phyloP scores from a whole-genome alignment of 257 asterid genomes.

The Buddleja alternifolia region DNA sequence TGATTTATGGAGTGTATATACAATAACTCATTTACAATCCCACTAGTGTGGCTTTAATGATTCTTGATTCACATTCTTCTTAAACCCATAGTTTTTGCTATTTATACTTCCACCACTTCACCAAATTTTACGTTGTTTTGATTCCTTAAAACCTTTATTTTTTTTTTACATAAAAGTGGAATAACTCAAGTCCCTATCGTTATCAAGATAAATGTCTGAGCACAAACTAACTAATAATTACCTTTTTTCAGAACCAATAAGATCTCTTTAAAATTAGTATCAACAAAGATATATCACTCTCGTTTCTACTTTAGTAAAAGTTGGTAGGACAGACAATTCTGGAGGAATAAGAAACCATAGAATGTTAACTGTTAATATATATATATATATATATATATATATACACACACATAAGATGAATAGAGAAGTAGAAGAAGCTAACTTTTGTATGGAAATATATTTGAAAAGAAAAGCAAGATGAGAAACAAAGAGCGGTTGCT shows the following conservation, averaged over 20 bases:
- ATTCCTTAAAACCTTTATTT: background rate
- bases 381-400: background rate
- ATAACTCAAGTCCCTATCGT: background rate
- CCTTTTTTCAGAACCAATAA: conserved; percentile 11
- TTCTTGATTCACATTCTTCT: background rate
- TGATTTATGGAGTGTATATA: too few relatives aligned
- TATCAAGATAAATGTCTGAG: background rate
- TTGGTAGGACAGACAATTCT: conserved; percentile 3
- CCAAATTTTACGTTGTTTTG: background rate
- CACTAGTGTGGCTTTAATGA: background rate
- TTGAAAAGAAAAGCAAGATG: conserved; percentile 32
- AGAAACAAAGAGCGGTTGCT: conserved; percentile 28
- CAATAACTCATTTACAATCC: too few relatives aligned
- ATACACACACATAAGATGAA: too few relatives aligned
- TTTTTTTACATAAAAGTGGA: conserved; percentile 4
- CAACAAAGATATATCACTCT: background rate
- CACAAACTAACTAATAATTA: background rate
- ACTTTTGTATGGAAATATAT: background rate
- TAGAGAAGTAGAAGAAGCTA: background rate
- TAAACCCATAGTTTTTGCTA: background rate
- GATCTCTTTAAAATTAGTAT: conserved; percentile 8
- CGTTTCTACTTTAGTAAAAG: conserved; percentile 32
- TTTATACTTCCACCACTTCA: too few relatives aligned
- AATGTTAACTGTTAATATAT: background rate
- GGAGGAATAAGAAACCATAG: conserved; percentile 5